Evolutionary conservation across 176 grass and related monocot genomes (phyloP).

Genomic region (Paspalum notatum): DNA sequence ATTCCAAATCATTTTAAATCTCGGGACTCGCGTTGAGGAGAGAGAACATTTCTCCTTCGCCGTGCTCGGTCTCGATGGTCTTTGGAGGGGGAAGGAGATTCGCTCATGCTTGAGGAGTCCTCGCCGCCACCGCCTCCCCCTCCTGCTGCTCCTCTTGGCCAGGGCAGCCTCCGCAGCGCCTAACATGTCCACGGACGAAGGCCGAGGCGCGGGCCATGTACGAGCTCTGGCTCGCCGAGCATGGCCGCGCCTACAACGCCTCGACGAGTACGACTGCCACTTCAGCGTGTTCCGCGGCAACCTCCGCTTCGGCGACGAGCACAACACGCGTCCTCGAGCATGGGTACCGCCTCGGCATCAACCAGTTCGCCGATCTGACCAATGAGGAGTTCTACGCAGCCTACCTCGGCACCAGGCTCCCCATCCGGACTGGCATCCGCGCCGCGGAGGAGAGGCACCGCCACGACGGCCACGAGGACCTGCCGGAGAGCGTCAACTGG

Average conservation of each 20-base stretch:
- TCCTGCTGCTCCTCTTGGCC: not conserved
- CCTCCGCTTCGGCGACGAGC: slow-evolving; percentile 75
- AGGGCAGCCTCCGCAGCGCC: not conserved
- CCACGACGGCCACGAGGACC: slow-evolving; percentile 29
- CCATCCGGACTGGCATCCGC: not conserved
- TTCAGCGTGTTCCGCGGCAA: slow-evolving; percentile 86
- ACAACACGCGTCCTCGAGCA: slow-evolving; percentile 55
- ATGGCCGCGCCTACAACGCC: slow-evolving; percentile 55
- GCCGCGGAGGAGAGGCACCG: slow-evolving; percentile 26
- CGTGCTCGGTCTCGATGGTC: no score
- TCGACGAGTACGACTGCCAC: slow-evolving; percentile 58
- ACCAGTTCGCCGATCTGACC: slow-evolving; percentile 79
- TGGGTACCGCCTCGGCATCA: slow-evolving; percentile 64
- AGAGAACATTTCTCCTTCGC: no score
- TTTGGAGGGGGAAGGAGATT: no score
- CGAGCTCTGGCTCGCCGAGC: slow-evolving; percentile 62
- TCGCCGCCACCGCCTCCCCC: no score
- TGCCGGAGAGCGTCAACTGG: slow-evolving; percentile 74
- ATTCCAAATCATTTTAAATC: no score
- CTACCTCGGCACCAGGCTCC: slow-evolving; percentile 53
- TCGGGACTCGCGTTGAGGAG: no score
- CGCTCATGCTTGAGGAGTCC: no score
- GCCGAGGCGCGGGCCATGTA: slow-evolving; percentile 56
- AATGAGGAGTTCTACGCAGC: slow-evolving; percentile 64
- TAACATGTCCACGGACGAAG: slow-evolving; percentile 78